phyloP scores from a whole-genome alignment of 1,139 yeast species.

The Hyphopichia burtonii region DNA sequence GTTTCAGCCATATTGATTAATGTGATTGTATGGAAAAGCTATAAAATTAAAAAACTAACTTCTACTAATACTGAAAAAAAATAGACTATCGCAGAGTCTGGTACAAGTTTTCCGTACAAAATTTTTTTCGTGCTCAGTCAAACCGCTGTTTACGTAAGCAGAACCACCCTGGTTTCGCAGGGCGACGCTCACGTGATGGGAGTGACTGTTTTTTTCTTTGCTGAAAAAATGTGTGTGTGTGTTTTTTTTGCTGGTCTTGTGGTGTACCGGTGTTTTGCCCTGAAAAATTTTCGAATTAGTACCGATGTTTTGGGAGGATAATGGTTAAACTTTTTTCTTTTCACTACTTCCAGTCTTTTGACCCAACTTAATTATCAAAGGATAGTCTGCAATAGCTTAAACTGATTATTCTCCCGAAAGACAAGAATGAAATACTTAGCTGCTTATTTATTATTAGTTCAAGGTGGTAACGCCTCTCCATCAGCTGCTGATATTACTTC shows the following conservation, averaged over 20 bases:
- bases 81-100: not conserved
- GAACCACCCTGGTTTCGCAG: no score
- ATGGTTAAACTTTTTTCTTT: constrained; percentile 1
- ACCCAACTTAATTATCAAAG: constrained; percentile 43
- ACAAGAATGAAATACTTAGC: constrained; percentile 79
- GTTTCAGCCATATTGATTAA: constrained; percentile 44
- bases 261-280: not conserved
- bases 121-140: not conserved
- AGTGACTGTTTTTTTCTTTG: constrained; percentile 16
- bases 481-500: constrained; percentile 69
- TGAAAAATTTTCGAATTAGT: constrained; percentile 1
- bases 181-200: constrained; percentile 2
- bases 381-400: constrained; percentile 65
- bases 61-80: not conserved
- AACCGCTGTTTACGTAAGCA: not conserved
- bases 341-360: no score
- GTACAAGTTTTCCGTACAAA: no score
- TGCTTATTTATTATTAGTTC: constrained; percentile 84
- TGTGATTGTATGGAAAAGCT: constrained; percentile 5
- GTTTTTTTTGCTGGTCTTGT: no score
- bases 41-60: not conserved
- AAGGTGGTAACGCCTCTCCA: constrained; percentile 82
- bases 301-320: not conserved
- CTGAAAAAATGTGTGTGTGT: no score
- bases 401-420: constrained; percentile 50